These are phyloP conservation scores for Oryza nivara DNA, from an alignment of 176 grass and related monocot genomes.

Conservation along the genomic window DNA sequence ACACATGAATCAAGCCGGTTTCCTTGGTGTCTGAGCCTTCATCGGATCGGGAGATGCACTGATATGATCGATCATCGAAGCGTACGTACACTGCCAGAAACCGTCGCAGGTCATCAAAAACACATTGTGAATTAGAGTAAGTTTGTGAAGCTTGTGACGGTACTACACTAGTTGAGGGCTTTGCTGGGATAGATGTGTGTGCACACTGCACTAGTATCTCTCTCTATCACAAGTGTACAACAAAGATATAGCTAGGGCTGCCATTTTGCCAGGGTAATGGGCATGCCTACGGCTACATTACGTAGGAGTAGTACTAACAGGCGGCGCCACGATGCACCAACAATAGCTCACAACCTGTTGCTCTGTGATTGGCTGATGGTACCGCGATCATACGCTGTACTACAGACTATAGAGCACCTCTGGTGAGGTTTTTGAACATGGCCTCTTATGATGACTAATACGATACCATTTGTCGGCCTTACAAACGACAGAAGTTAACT, in stretches of 20 bases:
- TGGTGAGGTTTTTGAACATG: no score
- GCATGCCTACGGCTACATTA: neutral
- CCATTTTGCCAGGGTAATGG: neutral
- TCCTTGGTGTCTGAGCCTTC: neutral
- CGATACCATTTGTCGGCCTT: no score
- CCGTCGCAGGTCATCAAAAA: no score
- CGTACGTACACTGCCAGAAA: neutral
- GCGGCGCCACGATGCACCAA: neutral
- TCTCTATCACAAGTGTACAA: no score
- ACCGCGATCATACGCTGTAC: neutral
- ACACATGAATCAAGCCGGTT: neutral
- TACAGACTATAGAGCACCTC: no score
- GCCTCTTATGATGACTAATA: no score
- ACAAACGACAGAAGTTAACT: no score
- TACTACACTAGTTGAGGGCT: neutral
- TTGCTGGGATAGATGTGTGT: neutral
- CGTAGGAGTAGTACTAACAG: neutral
- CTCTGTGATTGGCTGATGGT: neutral
- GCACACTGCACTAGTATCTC: neutral
- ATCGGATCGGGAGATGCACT: neutral
- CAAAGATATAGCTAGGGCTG: neutral
- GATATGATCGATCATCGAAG: neutral
- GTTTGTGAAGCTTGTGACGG: neutral
- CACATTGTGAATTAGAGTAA: no score
- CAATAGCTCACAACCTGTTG: neutral